Conservation (phyloP, 257 asterid species). For the Solanum chilense region DNA sequence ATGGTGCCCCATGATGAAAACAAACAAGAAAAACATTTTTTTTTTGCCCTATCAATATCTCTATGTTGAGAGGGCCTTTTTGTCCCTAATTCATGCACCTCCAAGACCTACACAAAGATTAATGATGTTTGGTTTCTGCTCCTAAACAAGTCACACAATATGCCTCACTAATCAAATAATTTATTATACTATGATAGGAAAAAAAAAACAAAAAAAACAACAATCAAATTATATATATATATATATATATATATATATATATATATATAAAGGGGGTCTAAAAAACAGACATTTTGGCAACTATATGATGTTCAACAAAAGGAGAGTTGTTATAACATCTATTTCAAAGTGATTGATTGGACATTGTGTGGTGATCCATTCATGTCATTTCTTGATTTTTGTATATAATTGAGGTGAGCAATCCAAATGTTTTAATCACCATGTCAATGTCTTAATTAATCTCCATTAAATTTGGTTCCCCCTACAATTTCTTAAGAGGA, state of each 20-base stretch:
- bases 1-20: neutral
- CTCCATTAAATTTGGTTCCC: neutral
- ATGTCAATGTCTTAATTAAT: neutral
- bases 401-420: neutral
- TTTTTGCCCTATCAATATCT: neutral
- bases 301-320: neutral
- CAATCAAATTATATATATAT: neutral
- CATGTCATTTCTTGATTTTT: neutral
- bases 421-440: neutral
- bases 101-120: constrained; percentile 2
- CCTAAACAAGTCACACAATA: neutral
- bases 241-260: no score
- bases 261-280: neutral
- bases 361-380: neutral
- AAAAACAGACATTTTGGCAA: constrained; percentile 3
- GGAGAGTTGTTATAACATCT: constrained; percentile 6
- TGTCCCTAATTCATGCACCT: constrained; percentile 2
- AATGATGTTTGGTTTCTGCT: neutral
- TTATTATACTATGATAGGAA: neutral
- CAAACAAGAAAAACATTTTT: neutral
- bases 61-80: neutral
- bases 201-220: neutral
- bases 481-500: neutral
- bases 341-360: constrained; percentile 2
- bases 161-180: neutral